Conservation (phyloP, 2,329 filamentous ascomycete genomes). For the Huntiella savannae region DNA sequence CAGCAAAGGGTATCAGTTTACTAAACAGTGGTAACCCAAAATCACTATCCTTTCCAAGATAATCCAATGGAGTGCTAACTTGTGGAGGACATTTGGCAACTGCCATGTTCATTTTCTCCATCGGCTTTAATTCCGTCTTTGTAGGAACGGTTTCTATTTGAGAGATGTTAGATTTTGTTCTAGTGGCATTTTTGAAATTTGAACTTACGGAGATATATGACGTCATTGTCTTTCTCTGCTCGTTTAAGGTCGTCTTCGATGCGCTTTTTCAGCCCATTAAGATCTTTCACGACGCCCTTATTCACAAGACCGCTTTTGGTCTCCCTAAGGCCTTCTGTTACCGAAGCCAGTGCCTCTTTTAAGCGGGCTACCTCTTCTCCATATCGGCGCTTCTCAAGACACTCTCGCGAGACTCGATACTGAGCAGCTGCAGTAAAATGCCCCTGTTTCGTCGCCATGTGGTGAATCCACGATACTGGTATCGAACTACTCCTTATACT, state of each 20-base stretch:
- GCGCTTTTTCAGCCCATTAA: constrained; percentile 64
- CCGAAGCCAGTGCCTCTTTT: constrained; percentile 62
- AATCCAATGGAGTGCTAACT: constrained; percentile 59
- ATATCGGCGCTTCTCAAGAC: constrained; percentile 81
- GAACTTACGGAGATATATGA: constrained; percentile 63
- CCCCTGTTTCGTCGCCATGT: constrained; percentile 91
- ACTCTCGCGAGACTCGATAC: constrained; percentile 77
- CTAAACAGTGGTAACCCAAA: constrained; percentile 75
- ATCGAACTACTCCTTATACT: constrained; percentile 78
- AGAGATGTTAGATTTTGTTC: background rate
- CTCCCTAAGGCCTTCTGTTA: constrained; percentile 74
- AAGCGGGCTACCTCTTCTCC: constrained; percentile 86
- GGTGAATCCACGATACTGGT: constrained; percentile 91
- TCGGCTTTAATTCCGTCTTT: constrained; percentile 67
- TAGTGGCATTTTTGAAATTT: background rate
- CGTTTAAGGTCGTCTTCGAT: constrained; percentile 77
- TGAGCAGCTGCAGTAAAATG: constrained; percentile 94
- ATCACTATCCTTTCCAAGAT: constrained; percentile 60
- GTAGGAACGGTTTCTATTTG: constrained; percentile 55
- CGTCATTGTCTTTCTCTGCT: constrained; percentile 88
- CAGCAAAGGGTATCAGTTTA: constrained; percentile 84
- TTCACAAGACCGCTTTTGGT: constrained; percentile 54
- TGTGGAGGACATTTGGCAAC: constrained; percentile 60
- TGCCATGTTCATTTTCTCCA: constrained; percentile 84
- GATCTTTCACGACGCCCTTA: constrained; percentile 60